A percentile compares a stretch with the other conserved stretches of the same genome.
phyloP scores from a whole-genome alignment of 179 eudicot genomes.

The Beta macrorhiza region DNA sequence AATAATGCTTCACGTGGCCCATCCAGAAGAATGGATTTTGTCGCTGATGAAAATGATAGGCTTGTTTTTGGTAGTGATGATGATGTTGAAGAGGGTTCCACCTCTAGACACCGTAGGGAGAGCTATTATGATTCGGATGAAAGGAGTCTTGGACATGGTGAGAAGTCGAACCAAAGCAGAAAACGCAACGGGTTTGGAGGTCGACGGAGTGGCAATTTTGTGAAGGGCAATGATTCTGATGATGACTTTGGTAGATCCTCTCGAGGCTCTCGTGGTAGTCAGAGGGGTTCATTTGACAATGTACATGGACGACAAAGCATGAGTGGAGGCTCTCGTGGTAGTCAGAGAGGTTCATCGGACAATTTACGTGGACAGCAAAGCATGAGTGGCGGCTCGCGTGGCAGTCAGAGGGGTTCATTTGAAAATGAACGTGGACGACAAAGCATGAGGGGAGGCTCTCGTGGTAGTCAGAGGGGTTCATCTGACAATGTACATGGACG shows the following conservation, averaged over 20 bases:
- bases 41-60: constrained; percentile 58
- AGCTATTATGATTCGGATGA: constrained; percentile 29
- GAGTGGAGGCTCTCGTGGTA: constrained; percentile 26
- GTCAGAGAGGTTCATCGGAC: constrained; percentile 25
- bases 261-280: constrained; percentile 29
- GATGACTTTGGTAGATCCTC: constrained; percentile 36
- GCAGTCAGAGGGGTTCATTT: constrained; percentile 29
- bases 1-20: constrained; percentile 35
- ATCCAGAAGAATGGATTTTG: constrained; percentile 29
- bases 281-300: constrained; percentile 28
- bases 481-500: constrained; percentile 7
- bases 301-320: not conserved
- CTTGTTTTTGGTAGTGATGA: constrained; percentile 56
- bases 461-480: constrained; percentile 30
- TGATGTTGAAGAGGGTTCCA: constrained; percentile 28
- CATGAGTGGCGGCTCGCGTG: constrained; percentile 16
- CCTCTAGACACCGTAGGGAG: constrained; percentile 31
- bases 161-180: constrained; percentile 27
- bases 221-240: constrained; percentile 13
- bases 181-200: constrained; percentile 27
- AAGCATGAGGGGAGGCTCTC: constrained; percentile 11
- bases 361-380: constrained; percentile 12
- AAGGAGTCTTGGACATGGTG: constrained; percentile 33
- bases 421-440: constrained; percentile 9
- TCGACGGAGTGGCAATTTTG: constrained; percentile 27